A percentile compares a stretch with the other conserved stretches of the same genome.
These are phyloP conservation scores for Naematelia aurantialba DNA, from an alignment of 768 basidiomycete species.

Conservation along the genomic window DNA sequence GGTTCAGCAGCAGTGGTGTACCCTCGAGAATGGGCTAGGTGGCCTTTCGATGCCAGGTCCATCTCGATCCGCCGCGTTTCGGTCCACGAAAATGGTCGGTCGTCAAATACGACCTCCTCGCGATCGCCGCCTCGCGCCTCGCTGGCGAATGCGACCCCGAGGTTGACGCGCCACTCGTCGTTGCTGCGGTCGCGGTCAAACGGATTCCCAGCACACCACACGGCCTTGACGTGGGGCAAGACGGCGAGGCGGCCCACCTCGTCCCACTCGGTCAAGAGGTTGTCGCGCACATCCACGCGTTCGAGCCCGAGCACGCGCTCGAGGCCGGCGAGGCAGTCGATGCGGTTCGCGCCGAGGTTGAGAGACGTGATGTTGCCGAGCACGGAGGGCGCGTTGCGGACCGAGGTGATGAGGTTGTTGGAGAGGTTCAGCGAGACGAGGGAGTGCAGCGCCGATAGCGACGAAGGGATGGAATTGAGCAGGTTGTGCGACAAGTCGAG, in stretches of 20 bases:
- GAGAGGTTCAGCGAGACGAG: constrained; percentile 89
- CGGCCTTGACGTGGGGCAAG: constrained; percentile 71
- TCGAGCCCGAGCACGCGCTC: constrained; percentile 83
- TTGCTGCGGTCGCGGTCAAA: constrained; percentile 59
- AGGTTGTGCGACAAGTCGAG: constrained; percentile 89
- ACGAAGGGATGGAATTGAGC: constrained; percentile 78
- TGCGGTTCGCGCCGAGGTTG: constrained; percentile 78
- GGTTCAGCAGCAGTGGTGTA: neutral
- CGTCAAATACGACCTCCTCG: constrained; percentile 63
- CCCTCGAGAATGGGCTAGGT: constrained; percentile 5
- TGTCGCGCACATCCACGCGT: constrained; percentile 75
- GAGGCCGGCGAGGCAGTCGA: constrained; percentile 91
- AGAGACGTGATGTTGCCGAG: constrained; percentile 72
- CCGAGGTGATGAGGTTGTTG: constrained; percentile 97
- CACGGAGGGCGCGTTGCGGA: constrained; percentile 77
- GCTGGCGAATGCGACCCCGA: constrained; percentile 78
- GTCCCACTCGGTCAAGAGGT: constrained; percentile 72
- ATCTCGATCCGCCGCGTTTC: constrained; percentile 39
- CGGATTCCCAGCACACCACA: constrained; percentile 78
- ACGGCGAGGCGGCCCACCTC: constrained; percentile 79
- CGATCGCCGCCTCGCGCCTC: constrained; percentile 61
- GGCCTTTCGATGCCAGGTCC: constrained; percentile 9
- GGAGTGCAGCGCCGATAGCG: constrained; percentile 68
- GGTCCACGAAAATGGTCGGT: constrained; percentile 49
- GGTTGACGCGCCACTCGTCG: constrained; percentile 67